These are phyloP conservation scores for Sporothrix curviconia DNA, from an alignment of 2,329 filamentous ascomycete species.

Conservation along the genomic window DNA sequence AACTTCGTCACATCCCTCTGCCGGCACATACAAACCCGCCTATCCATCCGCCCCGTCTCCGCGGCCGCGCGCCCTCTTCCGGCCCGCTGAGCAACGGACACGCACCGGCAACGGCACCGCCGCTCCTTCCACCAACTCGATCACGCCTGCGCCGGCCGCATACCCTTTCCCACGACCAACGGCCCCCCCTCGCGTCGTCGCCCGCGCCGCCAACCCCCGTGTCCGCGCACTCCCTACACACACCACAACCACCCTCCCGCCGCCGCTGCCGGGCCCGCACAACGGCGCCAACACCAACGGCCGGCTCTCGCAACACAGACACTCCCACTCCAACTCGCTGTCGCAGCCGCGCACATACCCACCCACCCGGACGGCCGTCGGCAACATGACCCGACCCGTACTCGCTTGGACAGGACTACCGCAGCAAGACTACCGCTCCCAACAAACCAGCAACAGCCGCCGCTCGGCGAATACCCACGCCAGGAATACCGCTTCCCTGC, in stretches of 20 bases:
- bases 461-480: neutral
- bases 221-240: slow-evolving; percentile 7
- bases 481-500: neutral
- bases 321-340: neutral
- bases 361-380: slow-evolving; percentile 42
- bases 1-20: neutral
- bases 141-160: too few relatives aligned
- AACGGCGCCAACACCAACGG: slow-evolving; percentile 20
- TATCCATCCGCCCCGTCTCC: slow-evolving; percentile 19
- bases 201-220: slow-evolving; percentile 9
- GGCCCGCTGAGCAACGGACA: too few relatives aligned
- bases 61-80: neutral
- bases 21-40: slow-evolving; percentile 22
- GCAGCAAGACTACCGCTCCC: slow-evolving; percentile 25
- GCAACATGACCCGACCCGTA: slow-evolving; percentile 51
- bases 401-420: slow-evolving; percentile 45
- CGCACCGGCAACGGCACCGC: neutral
- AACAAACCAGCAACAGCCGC: slow-evolving; percentile 6
- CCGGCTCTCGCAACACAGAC: slow-evolving; percentile 7
- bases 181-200: neutral
- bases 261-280: neutral
- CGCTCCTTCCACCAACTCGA: neutral
- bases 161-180: neutral
- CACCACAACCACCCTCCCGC: slow-evolving; percentile 7
- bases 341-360: slow-evolving; percentile 15